phyloP scores from a whole-genome alignment of 495 filamentous ascomycete species.

The Neurospora sp. region DNA sequence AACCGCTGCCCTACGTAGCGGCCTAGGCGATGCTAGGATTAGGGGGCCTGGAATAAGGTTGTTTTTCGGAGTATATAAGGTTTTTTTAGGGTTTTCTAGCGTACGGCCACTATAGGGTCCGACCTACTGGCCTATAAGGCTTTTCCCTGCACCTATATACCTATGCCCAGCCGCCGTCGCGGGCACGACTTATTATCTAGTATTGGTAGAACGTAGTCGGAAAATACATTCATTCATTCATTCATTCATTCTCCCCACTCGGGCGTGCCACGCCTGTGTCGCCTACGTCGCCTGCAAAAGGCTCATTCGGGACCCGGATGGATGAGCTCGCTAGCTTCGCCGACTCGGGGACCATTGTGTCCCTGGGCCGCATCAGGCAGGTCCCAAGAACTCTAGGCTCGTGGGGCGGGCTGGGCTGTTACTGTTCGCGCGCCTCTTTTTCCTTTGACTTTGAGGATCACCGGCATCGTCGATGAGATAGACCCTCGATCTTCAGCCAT shows the following conservation, averaged over 20 bases:
- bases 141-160: too few species aligned
- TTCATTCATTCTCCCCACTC: background rate
- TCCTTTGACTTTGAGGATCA: background rate
- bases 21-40: too few species aligned
- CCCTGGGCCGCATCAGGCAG: background rate
- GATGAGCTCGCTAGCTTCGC: background rate
- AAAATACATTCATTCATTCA: too few species aligned
- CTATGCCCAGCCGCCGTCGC: too few species aligned
- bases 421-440: background rate
- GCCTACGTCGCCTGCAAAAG: background rate
- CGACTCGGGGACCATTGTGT: background rate
- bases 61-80: too few species aligned
- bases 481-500: background rate
- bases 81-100: too few species aligned
- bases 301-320: background rate
- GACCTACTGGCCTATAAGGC: too few species aligned
- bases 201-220: too few species aligned
- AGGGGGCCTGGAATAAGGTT: too few species aligned
- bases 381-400: background rate
- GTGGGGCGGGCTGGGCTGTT: background rate
- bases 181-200: too few species aligned
- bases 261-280: background rate
- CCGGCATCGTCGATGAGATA: background rate
- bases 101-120: too few species aligned
- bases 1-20: too few species aligned